These are phyloP conservation scores for Floccularia luteovirens DNA, from an alignment of 768 basidiomycete genomes.

Conservation along the genomic window DNA sequence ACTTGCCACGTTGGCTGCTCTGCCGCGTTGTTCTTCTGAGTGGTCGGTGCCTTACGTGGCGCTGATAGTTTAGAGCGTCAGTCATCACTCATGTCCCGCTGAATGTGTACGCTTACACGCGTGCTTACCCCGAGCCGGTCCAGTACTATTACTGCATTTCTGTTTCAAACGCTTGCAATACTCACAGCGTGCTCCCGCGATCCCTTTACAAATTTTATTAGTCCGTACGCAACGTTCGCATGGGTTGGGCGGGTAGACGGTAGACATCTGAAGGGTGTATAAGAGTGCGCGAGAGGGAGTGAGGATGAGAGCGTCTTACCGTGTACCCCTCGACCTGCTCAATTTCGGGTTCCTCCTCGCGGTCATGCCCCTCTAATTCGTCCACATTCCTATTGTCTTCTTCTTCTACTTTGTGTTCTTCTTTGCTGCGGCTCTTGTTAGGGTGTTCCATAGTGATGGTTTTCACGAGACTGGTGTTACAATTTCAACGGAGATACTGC, in stretches of 20 bases:
- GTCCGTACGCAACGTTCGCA: slow-evolving; percentile 39
- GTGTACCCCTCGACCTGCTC: slow-evolving; percentile 17
- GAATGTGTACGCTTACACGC: slow-evolving; percentile 16
- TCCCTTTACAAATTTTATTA: slow-evolving; percentile 32
- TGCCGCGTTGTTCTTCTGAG: neutral
- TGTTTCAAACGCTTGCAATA: slow-evolving; percentile 39
- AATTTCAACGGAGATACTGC: slow-evolving; percentile 27
- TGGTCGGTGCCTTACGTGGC: neutral
- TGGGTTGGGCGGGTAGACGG: slow-evolving; percentile 28
- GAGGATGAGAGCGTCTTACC: slow-evolving; percentile 9
- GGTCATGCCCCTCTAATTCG: slow-evolving; percentile 19
- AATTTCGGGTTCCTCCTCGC: slow-evolving; percentile 18
- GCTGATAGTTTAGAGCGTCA: neutral
- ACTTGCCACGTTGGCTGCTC: neutral
- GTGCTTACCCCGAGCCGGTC: slow-evolving; percentile 32
- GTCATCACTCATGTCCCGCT: neutral
- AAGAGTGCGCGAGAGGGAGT: slow-evolving; percentile 2
- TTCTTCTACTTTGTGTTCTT: slow-evolving; percentile 13
- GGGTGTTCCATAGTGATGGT: too few relatives aligned
- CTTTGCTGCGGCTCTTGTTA: slow-evolving; percentile 22
- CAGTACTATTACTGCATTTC: slow-evolving; percentile 38
- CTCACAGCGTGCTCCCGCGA: slow-evolving; percentile 35
- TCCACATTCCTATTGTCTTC: slow-evolving; percentile 16
- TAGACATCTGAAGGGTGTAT: slow-evolving; percentile 11
- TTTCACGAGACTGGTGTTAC: slow-evolving; percentile 20